Evolutionary conservation across 2,329 filamentous ascomycete species (phyloP).

Genomic region (Fusarium verticillioides): DNA sequence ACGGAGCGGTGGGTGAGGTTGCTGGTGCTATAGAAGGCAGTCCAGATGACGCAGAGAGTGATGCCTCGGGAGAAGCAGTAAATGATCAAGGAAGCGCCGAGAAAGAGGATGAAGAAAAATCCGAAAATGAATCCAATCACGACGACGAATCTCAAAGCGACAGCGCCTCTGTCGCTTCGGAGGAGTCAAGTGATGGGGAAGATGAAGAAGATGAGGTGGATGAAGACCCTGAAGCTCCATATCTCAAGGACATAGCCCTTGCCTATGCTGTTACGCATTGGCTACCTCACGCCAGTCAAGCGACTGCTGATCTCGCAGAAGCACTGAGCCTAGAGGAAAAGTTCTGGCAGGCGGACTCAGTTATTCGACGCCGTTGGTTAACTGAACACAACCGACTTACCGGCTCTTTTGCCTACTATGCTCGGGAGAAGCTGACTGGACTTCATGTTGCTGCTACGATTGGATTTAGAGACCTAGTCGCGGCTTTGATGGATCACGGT

Average conservation of each 20-base stretch:
- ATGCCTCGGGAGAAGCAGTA: conserved; percentile 2
- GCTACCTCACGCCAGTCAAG: conserved; percentile 55
- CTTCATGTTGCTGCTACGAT: conserved; percentile 53
- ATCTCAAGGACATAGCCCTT: conserved; percentile 42
- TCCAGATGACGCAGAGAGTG: not conserved
- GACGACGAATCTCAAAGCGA: not conserved
- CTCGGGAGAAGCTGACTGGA: conserved; percentile 47
- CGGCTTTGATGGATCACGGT: conserved; percentile 52
- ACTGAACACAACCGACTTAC: conserved; percentile 49
- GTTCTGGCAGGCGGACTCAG: conserved; percentile 53
- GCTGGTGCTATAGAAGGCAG: not conserved
- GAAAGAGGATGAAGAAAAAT: conserved; percentile 12
- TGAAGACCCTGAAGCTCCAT: conserved; percentile 45
- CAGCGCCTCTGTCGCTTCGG: not conserved
- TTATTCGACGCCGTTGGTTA: conserved; percentile 53
- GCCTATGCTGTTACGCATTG: conserved; percentile 55
- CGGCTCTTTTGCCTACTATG: conserved; percentile 45
- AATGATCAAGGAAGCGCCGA: not conserved
- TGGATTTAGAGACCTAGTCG: conserved; percentile 53
- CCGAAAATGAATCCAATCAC: not conserved
- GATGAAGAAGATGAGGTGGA: conserved; percentile 26
- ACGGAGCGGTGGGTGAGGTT: not conserved
- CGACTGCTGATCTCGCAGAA: conserved; percentile 56
- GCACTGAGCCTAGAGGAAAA: conserved; percentile 51
- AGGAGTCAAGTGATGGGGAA: conserved; percentile 7